Conservation (phyloP, 108 stramenopile genomes). For the Nitzschia sp. region DNA sequence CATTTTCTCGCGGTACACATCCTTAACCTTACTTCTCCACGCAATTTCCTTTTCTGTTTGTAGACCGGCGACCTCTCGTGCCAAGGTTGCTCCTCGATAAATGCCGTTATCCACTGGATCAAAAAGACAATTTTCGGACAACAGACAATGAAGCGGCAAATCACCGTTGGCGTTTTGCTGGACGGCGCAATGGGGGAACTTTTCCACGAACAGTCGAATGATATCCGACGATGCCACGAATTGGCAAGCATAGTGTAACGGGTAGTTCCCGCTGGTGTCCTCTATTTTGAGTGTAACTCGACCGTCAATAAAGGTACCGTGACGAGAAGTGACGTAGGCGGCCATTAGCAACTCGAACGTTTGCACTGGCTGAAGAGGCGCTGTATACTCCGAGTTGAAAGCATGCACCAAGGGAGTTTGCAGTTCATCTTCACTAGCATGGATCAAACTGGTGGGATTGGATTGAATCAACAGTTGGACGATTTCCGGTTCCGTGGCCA, state of each 20-base stretch:
- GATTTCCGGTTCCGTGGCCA: conserved; percentile 32
- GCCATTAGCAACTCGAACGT: conserved; percentile 42
- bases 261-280: conserved; percentile 66
- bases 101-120: conserved; percentile 13
- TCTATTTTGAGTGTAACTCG: conserved; percentile 59
- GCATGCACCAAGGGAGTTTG: conserved; percentile 53
- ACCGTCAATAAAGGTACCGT: conserved; percentile 53
- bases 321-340: conserved; percentile 40
- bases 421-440: conserved; percentile 48
- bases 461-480: conserved; percentile 42
- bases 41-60: conserved; percentile 29
- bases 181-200: conserved; percentile 52
- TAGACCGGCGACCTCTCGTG: conserved; percentile 17
- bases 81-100: conserved; percentile 31
- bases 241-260: conserved; percentile 74
- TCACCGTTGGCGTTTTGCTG: conserved; percentile 39
- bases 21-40: conserved; percentile 28
- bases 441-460: conserved; percentile 50
- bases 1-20: conserved; percentile 36
- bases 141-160: conserved; percentile 43
- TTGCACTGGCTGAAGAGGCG: conserved; percentile 37
- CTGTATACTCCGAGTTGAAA: conserved; percentile 33
- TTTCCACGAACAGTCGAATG: conserved; percentile 46
- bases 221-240: conserved; percentile 57
- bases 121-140: conserved; percentile 31